Evolutionary conservation across 1,139 yeast genomes (phyloP), one percentile per base, ranked within the genome.

Genomic region (Pichia terricola): DNA sequence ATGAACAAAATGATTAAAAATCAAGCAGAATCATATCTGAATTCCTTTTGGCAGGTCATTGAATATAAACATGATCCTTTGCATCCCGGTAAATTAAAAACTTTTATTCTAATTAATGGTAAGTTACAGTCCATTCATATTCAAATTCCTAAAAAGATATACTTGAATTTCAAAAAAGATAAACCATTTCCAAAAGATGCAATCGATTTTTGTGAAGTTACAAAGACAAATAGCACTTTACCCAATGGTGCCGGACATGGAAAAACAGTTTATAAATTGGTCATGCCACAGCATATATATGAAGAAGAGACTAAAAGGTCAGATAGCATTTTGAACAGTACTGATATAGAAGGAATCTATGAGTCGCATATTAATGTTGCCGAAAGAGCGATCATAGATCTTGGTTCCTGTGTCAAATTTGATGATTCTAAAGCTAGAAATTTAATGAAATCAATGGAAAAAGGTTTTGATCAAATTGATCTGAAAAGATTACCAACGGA

Each of bases 391-490:
- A 72, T 88, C 35, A 73, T 94, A 52, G 81, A 81, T 35, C 66
- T 91, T 33, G 98, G 98, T 2, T 72, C 80, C 28, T 69, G 76
- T 9, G 84, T 91, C 28, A 70, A 71, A 32, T 81, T 88, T 51
- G 85, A 77, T 52, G 79, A 75, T 50, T 72, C 84, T 0, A 69
- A 72, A 44, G 77, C 87, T 22, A 96, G 96, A 22, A 77, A 91
- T 1, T 68, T 91, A n/a, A 95, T 96, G 8, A 77, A 75, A 55
- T 95, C 96, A 28, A 67, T 94, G 49, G 88, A 86, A 53, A 73
- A 75, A 48, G 98, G 98, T 0, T 94, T 94, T 62, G 77, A 81
- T 26, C 60, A 75, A 47, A 75, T 74, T 45, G 81, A 83, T 59
- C 63, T 84, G 41, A 62, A 67, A 25, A 63, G 67, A 53, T 64